Evolutionary conservation across 2,329 filamentous ascomycete genomes (phyloP), one percentile per base, ranked within the genome.

Genomic region (Aspergillus viridinutans): DNA sequence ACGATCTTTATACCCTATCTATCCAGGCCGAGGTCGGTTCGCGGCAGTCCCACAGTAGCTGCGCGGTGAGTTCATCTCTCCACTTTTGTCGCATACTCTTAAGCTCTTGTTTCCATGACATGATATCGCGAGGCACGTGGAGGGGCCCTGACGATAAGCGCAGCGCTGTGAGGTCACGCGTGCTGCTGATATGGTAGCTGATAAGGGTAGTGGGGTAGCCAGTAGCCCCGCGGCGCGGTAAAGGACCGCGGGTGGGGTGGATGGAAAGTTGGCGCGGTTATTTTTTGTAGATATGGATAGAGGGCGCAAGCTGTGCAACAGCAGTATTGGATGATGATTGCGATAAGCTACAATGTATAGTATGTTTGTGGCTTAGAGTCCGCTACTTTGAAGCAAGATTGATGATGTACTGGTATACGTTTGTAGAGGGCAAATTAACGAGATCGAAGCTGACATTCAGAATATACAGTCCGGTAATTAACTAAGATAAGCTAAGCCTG

Each of bases 401-500:
- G 32, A 17, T 6, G 5, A 14, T 6, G 2, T 17, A 17, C 32
- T 17, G 32, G 6, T 35, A 35, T 14, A 17, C 32, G 6, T 7
- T 17, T 4, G 32, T 35, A 35, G 32, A 17, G 32, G 17, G 32
- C 32, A 38, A 32, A 17, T 17, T 7, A 32, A 5, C 12, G 14
- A 38, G 14, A n/a, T 38, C 32, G 14, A 38, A 38, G 4, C 5
- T 17, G 12, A 5, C 14, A 17, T 38, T 38, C 32, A 35, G 14
- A 17, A 35, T 17, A 6, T 17, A 17, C 32, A 17, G 2, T 38
- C 14, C 4, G 4, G 14, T 5, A 38, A 17, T 17, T 38, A 38
- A 38, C 32, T 38, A 6, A 9, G 28, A 2, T 25, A 25, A 25
- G 25, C 32, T 35, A 62, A 42, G 50, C 55, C 42, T 63, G 58